Conservation (phyloP, 2,329 filamentous ascomycete genomes). For the Sporothrix brasiliensis region DNA sequence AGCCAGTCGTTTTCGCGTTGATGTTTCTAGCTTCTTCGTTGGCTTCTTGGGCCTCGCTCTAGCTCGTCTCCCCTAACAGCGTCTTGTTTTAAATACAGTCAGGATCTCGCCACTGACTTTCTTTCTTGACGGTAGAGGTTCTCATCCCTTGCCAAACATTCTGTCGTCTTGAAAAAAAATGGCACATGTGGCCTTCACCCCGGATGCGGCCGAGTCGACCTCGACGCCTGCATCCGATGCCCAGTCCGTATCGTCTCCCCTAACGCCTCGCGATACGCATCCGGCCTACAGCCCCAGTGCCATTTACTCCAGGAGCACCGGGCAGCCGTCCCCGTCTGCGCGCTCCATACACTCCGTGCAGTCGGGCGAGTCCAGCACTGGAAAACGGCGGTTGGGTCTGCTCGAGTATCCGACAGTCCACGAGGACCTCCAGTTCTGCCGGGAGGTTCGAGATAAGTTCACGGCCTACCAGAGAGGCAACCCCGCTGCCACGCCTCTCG, state of each 20-base stretch:
- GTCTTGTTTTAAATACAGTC: no score
- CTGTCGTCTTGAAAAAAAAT: background rate
- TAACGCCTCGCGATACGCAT: conserved; percentile 10
- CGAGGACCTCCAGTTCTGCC: conserved; percentile 14
- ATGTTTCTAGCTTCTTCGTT: no score
- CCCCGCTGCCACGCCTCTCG: background rate
- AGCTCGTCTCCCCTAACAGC: no score
- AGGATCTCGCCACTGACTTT: background rate
- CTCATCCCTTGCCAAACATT: background rate
- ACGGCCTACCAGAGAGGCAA: background rate
- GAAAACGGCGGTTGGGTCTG: background rate
- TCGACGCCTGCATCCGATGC: conserved; percentile 4
- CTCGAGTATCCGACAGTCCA: conserved; percentile 8
- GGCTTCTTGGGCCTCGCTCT: no score
- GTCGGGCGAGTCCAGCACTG: background rate
- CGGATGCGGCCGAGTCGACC: background rate
- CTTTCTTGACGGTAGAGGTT: background rate
- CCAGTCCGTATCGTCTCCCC: background rate
- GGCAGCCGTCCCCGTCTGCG: background rate
- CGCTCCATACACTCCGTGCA: conserved; percentile 14
- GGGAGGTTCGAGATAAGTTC: background rate
- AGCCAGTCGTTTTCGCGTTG: no score
- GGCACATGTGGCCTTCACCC: background rate
- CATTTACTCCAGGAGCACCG: conserved; percentile 10
- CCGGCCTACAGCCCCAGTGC: conserved; percentile 1